Evolutionary conservation across 2,329 filamentous ascomycete genomes (phyloP).

Genomic region (Diplocarpon rosae): DNA sequence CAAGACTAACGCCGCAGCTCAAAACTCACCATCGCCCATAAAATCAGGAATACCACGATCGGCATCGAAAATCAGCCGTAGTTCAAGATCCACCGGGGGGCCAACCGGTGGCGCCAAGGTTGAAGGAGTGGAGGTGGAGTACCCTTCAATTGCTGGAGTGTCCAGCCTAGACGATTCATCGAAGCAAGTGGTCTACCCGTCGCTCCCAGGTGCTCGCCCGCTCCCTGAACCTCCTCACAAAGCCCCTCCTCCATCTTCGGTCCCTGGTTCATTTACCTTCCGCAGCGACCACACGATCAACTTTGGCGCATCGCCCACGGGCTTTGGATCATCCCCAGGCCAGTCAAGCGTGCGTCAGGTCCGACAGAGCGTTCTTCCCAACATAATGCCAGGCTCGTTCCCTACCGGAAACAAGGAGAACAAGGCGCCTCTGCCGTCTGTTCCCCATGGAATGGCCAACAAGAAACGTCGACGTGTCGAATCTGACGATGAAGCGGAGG

Average conservation of each 20-base stretch:
- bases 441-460: conserved; percentile 51
- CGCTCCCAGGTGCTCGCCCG: conserved; percentile 20
- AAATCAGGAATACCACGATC: conserved; percentile 39
- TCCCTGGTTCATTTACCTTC: conserved; percentile 52
- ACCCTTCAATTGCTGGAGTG: conserved; percentile 40
- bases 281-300: conserved; percentile 54
- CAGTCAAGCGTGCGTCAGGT: conserved; percentile 52
- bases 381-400: conserved; percentile 45
- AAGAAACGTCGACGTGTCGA: conserved; percentile 54
- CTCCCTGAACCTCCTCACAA: conserved; percentile 17
- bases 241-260: conserved; percentile 25
- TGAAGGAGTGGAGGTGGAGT: conserved; percentile 32
- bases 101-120: conserved; percentile 14
- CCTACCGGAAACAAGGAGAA: conserved; percentile 48
- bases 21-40: conserved; percentile 45
- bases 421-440: conserved; percentile 30
- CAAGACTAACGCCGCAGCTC: conserved; percentile 35
- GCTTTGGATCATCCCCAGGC: conserved; percentile 47
- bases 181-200: conserved; percentile 22
- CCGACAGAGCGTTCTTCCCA: conserved; percentile 37
- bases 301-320: conserved; percentile 37
- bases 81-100: conserved; percentile 27
- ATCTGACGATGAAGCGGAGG: conserved; percentile 45
- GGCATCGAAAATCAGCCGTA: conserved; percentile 29
- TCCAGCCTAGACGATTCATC: conserved; percentile 7